Evolutionary conservation across 23 red algal genomes (phyloP), one percentile per base, ranked within the genome.

Genomic region (Cyanidiococcus yangmingshanensis): DNA sequence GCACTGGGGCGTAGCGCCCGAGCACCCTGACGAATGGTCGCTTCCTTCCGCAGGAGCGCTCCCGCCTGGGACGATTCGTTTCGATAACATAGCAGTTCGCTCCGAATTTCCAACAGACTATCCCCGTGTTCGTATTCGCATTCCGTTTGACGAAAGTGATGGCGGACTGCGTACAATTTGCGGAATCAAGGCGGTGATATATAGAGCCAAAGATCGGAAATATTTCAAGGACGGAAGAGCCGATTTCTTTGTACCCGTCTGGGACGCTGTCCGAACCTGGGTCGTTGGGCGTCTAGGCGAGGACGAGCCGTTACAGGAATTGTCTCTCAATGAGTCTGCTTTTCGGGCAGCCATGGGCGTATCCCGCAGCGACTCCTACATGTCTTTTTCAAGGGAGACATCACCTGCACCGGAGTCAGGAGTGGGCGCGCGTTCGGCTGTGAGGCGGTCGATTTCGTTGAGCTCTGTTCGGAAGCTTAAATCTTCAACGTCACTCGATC

Each of bases 221-320:
- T 71, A 71, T 29, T 71, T 71, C 27, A 71, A 71, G 27, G 63
- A 71, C 63, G 63, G 63, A 3, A 25, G 63, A 35, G 32, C 3
- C 3, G 63, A 71, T 35, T 17, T 71, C 32, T 71, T 71, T 29
- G 63, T 71, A 29, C 63, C 63, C 7, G 63, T 71, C n/a, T 71
- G 63, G 63, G 63, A 71, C 32, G 15, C 63, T 25, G 63, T 71
- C 16, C 32, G 63, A 7, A 71, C 63, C 63, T 71, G 63, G 63
- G 63, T 35, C n/a, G 27, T 71, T 7, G n/a, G 32, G 3, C 12
- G 32, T 29, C 16, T 30, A 25, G 63, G n/a, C n/a, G 27, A 17
- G 3, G 63, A 32, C 3, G 63, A 71, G n/a, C 3, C 3, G 16
- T 12, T 25, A 7, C 12, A 7, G 27, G 63, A 71, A 21, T 21